Conservation (phyloP, 345 rosid genomes). For the Euphorbia tirucalli region DNA sequence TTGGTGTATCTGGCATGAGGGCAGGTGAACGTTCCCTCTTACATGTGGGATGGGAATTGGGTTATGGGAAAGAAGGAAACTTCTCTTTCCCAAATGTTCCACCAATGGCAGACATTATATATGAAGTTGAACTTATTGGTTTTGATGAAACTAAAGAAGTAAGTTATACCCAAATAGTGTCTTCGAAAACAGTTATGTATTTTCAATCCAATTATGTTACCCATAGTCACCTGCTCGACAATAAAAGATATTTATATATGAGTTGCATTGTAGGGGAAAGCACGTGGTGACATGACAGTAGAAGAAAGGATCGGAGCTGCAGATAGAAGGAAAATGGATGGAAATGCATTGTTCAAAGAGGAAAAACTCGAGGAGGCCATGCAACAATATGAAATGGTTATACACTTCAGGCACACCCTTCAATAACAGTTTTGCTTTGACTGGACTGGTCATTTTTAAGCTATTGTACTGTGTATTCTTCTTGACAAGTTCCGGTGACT, state of each 20-base stretch:
- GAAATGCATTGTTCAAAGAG: conserved; percentile 73
- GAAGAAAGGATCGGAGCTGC: conserved; percentile 95
- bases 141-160: conserved; percentile 92
- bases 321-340: conserved; percentile 91
- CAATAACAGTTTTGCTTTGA: background rate
- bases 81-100: conserved; percentile 97
- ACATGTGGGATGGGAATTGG: conserved; percentile 87
- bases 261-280: conserved; percentile 61
- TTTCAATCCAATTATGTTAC: background rate
- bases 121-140: conserved; percentile 95
- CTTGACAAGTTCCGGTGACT: conserved; percentile 23
- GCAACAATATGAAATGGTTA: conserved; percentile 98
- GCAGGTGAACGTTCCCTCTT: conserved; percentile 82
- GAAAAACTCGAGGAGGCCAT: conserved; percentile 90
- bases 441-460: background rate
- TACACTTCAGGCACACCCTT: conserved; percentile 23
- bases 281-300: conserved; percentile 94
- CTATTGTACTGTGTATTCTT: background rate
- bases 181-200: background rate
- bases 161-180: conserved; percentile 30
- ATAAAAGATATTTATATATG: background rate
- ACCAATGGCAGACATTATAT: conserved; percentile 79
- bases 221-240: conserved; percentile 4
- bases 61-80: conserved; percentile 91
- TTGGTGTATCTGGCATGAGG: conserved; percentile 85